These are phyloP conservation scores for Claviceps spartinae DNA, from an alignment of 2,329 filamentous ascomycete genomes.

Conservation along the genomic window DNA sequence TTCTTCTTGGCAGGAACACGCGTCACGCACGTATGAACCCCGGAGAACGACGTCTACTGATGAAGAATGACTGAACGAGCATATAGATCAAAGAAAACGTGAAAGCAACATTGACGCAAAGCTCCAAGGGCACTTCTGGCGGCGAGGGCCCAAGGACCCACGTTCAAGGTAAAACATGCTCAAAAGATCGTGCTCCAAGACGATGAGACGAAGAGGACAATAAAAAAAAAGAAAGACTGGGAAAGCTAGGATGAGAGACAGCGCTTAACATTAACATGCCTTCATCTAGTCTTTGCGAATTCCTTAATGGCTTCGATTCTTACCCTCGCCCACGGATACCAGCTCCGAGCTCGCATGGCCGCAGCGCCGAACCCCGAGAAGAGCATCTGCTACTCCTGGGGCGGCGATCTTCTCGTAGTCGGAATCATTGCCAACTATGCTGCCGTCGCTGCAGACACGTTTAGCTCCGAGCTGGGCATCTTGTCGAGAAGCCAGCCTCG, in stretches of 20 bases:
- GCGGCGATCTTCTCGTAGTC: slow-evolving; percentile 47
- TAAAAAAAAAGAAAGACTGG: no score
- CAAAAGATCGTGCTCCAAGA: neutral
- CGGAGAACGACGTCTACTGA: neutral
- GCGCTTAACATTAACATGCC: slow-evolving; percentile 1
- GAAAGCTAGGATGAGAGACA: neutral
- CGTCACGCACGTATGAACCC: slow-evolving; percentile 56
- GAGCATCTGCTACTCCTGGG: slow-evolving; percentile 44
- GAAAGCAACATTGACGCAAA: slow-evolving; percentile 71
- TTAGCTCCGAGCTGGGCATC: slow-evolving; percentile 90
- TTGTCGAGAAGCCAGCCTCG: slow-evolving; percentile 62
- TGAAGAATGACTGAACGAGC: neutral
- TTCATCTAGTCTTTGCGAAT: slow-evolving; percentile 61
- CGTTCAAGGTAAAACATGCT: slow-evolving; percentile 47
- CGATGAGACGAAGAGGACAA: neutral
- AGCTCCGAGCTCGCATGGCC: slow-evolving; percentile 36
- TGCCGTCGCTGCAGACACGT: slow-evolving; percentile 82
- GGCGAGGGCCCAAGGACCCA: slow-evolving; percentile 76
- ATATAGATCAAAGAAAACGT: slow-evolving; percentile 68
- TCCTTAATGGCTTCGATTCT: slow-evolving; percentile 63
- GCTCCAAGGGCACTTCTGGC: slow-evolving; percentile 56
- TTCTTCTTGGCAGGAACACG: slow-evolving; percentile 81
- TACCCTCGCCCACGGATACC: slow-evolving; percentile 44
- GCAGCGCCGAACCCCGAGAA: slow-evolving; percentile 22
- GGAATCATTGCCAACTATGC: slow-evolving; percentile 76